phyloP scores from a whole-genome alignment of 2,329 filamentous ascomycete genomes.

The Fusarium dimerum region DNA sequence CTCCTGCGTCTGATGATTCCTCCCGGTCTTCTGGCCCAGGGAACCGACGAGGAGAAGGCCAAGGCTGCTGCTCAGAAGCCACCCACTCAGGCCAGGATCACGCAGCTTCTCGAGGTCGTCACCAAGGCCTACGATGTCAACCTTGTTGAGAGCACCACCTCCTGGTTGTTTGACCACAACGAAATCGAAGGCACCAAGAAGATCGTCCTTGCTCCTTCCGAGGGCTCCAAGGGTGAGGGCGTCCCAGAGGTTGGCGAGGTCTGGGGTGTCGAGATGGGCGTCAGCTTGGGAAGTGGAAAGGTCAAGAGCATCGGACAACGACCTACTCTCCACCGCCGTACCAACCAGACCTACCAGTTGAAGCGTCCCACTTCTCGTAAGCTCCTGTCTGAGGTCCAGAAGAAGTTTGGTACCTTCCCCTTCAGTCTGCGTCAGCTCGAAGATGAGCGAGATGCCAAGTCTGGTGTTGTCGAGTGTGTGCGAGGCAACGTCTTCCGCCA shows the following conservation, averaged over 20 bases:
- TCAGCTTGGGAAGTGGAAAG: slow-evolving; percentile 90
- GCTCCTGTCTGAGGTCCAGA: slow-evolving; percentile 89
- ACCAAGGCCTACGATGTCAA: slow-evolving; percentile 89
- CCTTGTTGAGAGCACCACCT: slow-evolving; percentile 96
- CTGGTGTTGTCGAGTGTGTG: slow-evolving; percentile 92
- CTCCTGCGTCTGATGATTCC: slow-evolving; percentile 89
- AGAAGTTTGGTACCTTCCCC: slow-evolving; percentile 97
- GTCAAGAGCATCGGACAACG: slow-evolving; percentile 89
- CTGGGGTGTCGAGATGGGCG: slow-evolving; percentile 96
- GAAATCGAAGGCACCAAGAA: slow-evolving; percentile 98
- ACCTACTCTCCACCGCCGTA: slow-evolving; percentile 89
- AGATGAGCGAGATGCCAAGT: slow-evolving; percentile 95
- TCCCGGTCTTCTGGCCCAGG: slow-evolving; percentile 78
- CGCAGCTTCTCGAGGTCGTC: slow-evolving; percentile 84
- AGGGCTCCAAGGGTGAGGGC: slow-evolving; percentile 90
- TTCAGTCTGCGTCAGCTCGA: slow-evolving; percentile 97
- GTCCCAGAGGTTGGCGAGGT: slow-evolving; percentile 86
- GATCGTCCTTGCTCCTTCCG: slow-evolving; percentile 86
- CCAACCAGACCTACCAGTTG: slow-evolving; percentile 84
- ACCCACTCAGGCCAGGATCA: slow-evolving; percentile 84
- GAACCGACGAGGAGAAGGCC: slow-evolving; percentile 92
- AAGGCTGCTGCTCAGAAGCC: slow-evolving; percentile 83
- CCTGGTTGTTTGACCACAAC: slow-evolving; percentile 94
- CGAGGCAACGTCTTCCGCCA: slow-evolving; percentile 89
- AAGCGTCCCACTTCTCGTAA: slow-evolving; percentile 94